Evolutionary conservation across 2,329 filamentous ascomycete species (phyloP).

Genomic region (Nemania diffusa): DNA sequence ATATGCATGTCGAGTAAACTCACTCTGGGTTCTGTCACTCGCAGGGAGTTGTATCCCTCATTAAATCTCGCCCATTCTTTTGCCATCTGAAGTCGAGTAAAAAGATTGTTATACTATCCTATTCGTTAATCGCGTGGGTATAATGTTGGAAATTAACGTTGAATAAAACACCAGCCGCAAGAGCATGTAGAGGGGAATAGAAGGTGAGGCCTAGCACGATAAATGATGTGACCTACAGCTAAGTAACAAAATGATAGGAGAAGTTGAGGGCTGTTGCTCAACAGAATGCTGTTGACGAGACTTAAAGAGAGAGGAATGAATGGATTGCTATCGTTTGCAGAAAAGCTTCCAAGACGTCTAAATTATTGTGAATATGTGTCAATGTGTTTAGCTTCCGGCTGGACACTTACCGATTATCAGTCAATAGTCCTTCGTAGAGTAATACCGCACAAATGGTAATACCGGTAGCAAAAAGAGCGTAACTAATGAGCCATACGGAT

Average conservation of each 20-base stretch:
- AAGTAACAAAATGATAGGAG: conserved; percentile 15
- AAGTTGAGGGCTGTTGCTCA: conserved; percentile 16
- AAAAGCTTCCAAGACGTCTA: background rate
- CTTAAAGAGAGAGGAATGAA: conserved; percentile 1
- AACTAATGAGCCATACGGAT: conserved; percentile 12
- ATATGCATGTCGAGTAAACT: background rate
- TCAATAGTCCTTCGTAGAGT: background rate
- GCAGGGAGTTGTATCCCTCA: conserved; percentile 44
- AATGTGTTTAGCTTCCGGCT: background rate
- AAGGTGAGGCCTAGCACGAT: background rate
- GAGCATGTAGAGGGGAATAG: background rate
- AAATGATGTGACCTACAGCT: conserved; percentile 7
- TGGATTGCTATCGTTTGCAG: background rate
- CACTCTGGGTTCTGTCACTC: conserved; percentile 50
- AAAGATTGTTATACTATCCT: conserved; percentile 49
- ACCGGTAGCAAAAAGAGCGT: conserved; percentile 5
- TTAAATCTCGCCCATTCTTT: conserved; percentile 56
- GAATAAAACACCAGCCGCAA: background rate
- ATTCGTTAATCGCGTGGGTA: background rate
- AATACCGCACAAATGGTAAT: background rate
- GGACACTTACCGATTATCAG: background rate
- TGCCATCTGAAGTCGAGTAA: conserved; percentile 56
- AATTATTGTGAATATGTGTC: background rate
- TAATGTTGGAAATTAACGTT: background rate
- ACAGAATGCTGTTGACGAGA: conserved; percentile 7